Evolutionary conservation across 352 stramenopile species (phyloP).

Genomic region (Achlya hypogyna): DNA sequence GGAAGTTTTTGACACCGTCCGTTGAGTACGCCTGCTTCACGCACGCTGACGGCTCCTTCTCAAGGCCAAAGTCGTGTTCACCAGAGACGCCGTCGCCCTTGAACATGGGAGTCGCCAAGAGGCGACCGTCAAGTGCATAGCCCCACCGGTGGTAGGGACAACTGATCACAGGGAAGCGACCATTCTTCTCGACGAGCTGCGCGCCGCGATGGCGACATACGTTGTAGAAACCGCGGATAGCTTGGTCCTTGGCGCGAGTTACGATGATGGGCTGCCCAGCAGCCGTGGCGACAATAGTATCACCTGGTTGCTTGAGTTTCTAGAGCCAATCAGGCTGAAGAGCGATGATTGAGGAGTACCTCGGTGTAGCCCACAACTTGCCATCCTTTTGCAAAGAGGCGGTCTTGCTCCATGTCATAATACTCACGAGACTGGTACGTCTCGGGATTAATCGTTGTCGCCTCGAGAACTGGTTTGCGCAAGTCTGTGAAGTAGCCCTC

Average conservation of each 20-base stretch:
- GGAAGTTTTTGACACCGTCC: conserved; percentile 24
- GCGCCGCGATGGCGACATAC: conserved; percentile 24
- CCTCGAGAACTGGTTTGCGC: conserved; percentile 19
- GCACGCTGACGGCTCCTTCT: conserved; percentile 4
- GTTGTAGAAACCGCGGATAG: conserved; percentile 24
- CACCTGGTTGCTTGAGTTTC: conserved; percentile 22
- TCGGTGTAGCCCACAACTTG: conserved; percentile 24
- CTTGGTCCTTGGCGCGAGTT: conserved; percentile 21
- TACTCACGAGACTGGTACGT: conserved; percentile 20
- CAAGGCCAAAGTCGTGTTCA: not conserved
- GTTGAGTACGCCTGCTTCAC: conserved; percentile 23
- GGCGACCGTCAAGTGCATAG: conserved; percentile 25
- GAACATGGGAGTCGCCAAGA: conserved; percentile 25
- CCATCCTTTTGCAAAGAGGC: conserved; percentile 24
- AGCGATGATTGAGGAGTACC: not conserved
- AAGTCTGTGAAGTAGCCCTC: conserved; percentile 11
- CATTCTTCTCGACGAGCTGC: conserved; percentile 24
- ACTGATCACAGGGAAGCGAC: conserved; percentile 24
- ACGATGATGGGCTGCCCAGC: conserved; percentile 24
- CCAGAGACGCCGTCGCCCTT: conserved; percentile 15
- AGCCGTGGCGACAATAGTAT: conserved; percentile 23
- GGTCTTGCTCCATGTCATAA: conserved; percentile 23
- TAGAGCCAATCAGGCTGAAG: not conserved
- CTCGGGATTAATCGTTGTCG: conserved; percentile 22
- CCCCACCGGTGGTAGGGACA: conserved; percentile 29